Evolutionary conservation across 345 rosid species (phyloP), one percentile per base, ranked within the genome.

Genomic region (Populus nigra): DNA sequence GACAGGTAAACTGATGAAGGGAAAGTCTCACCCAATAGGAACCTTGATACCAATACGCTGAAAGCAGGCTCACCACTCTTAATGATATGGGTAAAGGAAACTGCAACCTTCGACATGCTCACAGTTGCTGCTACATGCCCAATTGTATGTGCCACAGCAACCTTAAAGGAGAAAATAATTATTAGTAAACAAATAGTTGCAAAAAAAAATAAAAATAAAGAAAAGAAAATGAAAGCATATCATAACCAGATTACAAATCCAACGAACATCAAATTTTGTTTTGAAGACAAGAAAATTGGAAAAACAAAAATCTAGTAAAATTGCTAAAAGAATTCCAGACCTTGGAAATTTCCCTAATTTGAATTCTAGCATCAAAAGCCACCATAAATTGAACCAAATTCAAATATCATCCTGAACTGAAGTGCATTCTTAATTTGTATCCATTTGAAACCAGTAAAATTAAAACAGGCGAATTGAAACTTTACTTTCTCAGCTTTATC

Each of bases 121-220:
- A 94, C 95, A 0, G 98, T 94, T 35, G 99, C 99, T n/a, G 98
- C 99, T 23, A 96, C 98, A 88, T 96, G 99, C 69, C 99, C 98
- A 18, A 94, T 90, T 50, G 98, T 96, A 83, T 94, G 98, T 13
- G 97, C 99, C 79, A 96, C 93, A 1, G 97, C 99, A 81, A 96
- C 99, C 99, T 93, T 69, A 72, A 41, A 66, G 79, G 80, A 66
- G 78, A 61, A 76, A 72, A 75, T 57, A 55, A 45, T 62, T 13
- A 62, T 68, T 35, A 74, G 53, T 17, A 72, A 78, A 41, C 63
- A n/a, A 8, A 78, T 22, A 61, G 73, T 53, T 71, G 69, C 79
- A 33, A 31, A 8, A 29, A 72, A 8, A 35, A 36, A n/a, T n/a
- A n/a, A n/a, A 10, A 49, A 43, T 0, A n/a, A 22, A 59, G 10